These are phyloP conservation scores for Tephrocybe sp. DNA, from an alignment of 768 basidiomycete species.

Conservation along the genomic window DNA sequence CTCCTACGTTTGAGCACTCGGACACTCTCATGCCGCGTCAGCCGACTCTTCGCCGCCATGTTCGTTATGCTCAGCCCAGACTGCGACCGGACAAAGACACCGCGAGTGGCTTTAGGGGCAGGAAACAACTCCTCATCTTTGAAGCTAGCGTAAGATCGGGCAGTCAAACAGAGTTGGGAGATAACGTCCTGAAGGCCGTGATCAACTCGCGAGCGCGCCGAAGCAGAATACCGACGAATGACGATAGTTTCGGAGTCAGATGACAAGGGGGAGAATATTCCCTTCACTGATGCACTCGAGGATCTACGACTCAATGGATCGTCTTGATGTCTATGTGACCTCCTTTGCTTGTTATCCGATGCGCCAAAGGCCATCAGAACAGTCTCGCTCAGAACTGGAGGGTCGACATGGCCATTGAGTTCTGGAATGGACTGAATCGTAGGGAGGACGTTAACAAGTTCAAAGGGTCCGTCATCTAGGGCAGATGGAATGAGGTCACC, in stretches of 20 bases:
- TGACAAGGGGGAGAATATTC: constrained; percentile 50
- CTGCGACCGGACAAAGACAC: constrained; percentile 49
- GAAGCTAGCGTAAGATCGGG: constrained; percentile 61
- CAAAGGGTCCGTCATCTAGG: constrained; percentile 39
- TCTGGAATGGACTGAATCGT: constrained; percentile 61
- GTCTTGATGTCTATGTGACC: constrained; percentile 22
- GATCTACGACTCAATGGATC: constrained; percentile 51
- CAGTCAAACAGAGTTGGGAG: constrained; percentile 67
- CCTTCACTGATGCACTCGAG: constrained; percentile 61
- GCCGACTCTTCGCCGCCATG: constrained; percentile 60
- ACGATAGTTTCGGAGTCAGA: constrained; percentile 59
- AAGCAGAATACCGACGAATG: constrained; percentile 63
- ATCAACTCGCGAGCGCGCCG: constrained; percentile 70
- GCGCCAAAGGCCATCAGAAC: constrained; percentile 28
- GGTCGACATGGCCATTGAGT: constrained; percentile 27
- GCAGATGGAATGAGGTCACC: constrained; percentile 32
- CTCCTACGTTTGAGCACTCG: constrained; percentile 61
- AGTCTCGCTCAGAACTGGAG: constrained; percentile 32
- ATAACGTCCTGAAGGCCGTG: constrained; percentile 78
- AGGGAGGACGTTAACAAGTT: constrained; percentile 39
- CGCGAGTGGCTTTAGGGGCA: constrained; percentile 40
- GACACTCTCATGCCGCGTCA: constrained; percentile 69
- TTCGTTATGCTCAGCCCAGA: constrained; percentile 61
- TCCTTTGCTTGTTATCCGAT: constrained; percentile 26
- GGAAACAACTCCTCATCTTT: constrained; percentile 66